A percentile compares a stretch with the other conserved stretches of the same genome.
phyloP scores from a whole-genome alignment of 768 basidiomycete species.

The Lentinula guzmanii region DNA sequence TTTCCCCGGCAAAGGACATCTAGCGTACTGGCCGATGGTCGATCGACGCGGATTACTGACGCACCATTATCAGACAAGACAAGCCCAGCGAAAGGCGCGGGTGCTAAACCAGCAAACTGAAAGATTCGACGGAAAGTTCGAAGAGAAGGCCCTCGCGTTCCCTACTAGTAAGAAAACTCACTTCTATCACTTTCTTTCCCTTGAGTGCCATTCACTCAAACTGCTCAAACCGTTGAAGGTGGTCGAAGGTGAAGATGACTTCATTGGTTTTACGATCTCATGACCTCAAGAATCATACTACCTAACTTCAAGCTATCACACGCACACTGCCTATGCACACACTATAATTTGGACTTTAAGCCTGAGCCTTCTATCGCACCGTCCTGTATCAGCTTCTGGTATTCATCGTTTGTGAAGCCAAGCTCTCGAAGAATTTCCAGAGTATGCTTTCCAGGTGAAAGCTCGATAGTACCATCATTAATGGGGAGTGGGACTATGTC shows the following conservation, averaged over 20 bases:
- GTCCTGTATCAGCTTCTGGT: not conserved
- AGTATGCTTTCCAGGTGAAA: constrained; percentile 1
- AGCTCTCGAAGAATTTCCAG: constrained; percentile 3
- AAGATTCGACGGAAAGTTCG: not conserved
- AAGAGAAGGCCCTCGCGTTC: not conserved
- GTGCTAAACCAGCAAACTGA: constrained; percentile 79
- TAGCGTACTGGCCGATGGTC: constrained; percentile 33
- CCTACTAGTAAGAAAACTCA: constrained; percentile 5
- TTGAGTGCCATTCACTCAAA: constrained; percentile 34
- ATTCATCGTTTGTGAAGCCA: not conserved
- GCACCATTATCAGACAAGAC: constrained; percentile 79
- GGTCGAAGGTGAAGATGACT: not conserved
- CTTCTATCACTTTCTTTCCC: constrained; percentile 49
- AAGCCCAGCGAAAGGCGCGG: constrained; percentile 75
- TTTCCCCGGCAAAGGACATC: constrained; percentile 69
- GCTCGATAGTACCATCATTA: not conserved
- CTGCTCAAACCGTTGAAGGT: not conserved
- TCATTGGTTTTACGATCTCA: not conserved
- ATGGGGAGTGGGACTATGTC: constrained; percentile 1
- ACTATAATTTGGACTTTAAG: not conserved
- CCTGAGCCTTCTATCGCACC: not conserved
- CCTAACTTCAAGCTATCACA: too few species aligned
- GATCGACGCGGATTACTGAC: constrained; percentile 69
- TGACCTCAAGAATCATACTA: not conserved
- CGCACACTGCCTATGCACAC: not conserved